Conservation (phyloP, 1,284 basidiomycete species). For the Ganoderma sinense region DNA sequence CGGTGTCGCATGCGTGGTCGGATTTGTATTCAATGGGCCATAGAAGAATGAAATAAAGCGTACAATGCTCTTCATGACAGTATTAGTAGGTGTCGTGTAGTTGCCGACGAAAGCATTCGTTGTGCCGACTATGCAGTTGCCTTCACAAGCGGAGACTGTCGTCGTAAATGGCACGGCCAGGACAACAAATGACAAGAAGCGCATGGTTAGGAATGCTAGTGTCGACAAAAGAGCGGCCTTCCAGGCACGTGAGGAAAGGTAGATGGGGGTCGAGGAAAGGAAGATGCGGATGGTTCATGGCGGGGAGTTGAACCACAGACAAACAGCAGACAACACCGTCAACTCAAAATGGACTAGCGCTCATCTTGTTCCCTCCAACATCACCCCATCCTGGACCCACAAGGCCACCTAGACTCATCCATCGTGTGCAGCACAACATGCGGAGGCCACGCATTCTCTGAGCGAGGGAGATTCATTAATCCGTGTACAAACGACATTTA, state of each 20-base stretch:
- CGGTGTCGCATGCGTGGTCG: too few relatives aligned
- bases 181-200: slow-evolving; percentile 31
- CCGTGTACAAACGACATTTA: background rate
- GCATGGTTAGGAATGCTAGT: slow-evolving; percentile 21
- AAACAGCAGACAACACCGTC: slow-evolving; percentile 14
- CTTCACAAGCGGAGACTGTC: slow-evolving; percentile 68
- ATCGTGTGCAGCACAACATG: background rate
- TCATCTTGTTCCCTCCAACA: background rate
- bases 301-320: slow-evolving; percentile 2
- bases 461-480: background rate
- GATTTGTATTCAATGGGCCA: background rate
- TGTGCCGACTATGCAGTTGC: slow-evolving; percentile 66
- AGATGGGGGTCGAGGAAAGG: background rate
- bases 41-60: slow-evolving; percentile 21
- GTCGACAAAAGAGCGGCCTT: background rate
- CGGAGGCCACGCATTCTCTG: background rate
- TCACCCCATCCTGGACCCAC: slow-evolving; percentile 13
- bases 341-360: slow-evolving; percentile 1
- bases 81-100: slow-evolving; percentile 51
- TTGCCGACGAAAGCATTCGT: slow-evolving; percentile 61
- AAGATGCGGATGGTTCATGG: background rate
- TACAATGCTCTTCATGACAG: slow-evolving; percentile 50
- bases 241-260: background rate
- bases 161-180: slow-evolving; percentile 39
- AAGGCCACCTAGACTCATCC: background rate